These are phyloP conservation scores for Pleurozium schreberi DNA, from an alignment of 225 moss, liverwort and hornwort genomes.

Conservation along the genomic window DNA sequence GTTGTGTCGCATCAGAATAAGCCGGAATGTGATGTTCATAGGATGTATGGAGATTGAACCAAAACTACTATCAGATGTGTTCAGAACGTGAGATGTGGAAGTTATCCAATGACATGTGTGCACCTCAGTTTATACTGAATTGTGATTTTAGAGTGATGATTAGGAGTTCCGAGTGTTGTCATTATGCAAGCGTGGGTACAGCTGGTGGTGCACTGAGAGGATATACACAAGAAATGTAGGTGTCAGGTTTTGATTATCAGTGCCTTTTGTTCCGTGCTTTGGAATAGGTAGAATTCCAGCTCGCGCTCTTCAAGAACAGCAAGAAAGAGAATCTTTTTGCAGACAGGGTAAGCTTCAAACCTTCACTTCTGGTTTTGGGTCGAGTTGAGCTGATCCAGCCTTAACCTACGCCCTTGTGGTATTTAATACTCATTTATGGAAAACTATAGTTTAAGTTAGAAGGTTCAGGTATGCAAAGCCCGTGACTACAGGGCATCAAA, in stretches of 20 bases:
- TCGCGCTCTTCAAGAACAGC: constrained; percentile 76
- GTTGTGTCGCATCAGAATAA: background rate
- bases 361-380: background rate
- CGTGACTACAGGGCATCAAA: background rate
- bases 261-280: background rate
- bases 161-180: background rate
- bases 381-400: background rate
- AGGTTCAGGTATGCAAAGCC: background rate
- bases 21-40: background rate
- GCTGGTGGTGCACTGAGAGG: background rate
- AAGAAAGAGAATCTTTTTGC: constrained; percentile 71
- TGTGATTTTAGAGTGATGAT: background rate
- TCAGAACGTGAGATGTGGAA: background rate
- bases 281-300: constrained; percentile 81
- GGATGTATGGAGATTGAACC: background rate
- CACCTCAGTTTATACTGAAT: background rate
- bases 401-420: background rate
- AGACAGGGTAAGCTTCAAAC: constrained; percentile 39
- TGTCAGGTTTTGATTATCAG: background rate
- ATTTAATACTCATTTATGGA: background rate
- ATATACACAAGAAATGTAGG: background rate
- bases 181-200: background rate
- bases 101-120: background rate
- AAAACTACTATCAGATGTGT: background rate
- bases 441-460: background rate